These are phyloP conservation scores for Aspergillus tamarii DNA, from an alignment of 2,329 filamentous ascomycete species.

Conservation along the genomic window DNA sequence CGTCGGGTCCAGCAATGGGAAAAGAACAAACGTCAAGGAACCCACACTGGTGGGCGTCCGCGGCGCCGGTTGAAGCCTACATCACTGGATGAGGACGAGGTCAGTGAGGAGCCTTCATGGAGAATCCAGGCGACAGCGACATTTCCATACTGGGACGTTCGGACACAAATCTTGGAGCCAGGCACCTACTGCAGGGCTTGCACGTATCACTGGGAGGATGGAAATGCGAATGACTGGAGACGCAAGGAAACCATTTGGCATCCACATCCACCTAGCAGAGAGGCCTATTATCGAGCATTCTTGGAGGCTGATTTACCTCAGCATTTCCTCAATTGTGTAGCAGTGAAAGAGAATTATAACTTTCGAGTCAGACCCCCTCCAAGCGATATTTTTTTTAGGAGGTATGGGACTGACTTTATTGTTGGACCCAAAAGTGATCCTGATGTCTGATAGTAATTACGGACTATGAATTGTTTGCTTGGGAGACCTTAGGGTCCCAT, in stretches of 20 bases:
- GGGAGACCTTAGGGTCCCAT: too few species aligned
- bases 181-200: background rate
- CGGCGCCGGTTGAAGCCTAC: background rate
- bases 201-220: background rate
- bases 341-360: background rate
- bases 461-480: too few species aligned
- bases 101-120: background rate
- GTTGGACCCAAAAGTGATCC: background rate
- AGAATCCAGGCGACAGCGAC: background rate
- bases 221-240: background rate
- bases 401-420: background rate
- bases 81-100: background rate
- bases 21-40: background rate
- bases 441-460: background rate
- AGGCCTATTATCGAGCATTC: background rate
- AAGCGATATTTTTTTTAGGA: background rate
- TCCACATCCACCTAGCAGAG: background rate
- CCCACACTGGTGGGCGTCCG: background rate
- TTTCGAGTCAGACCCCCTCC: background rate
- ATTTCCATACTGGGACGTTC: background rate
- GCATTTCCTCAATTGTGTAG: background rate
- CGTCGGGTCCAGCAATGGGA: background rate
- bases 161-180: background rate
- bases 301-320: background rate
- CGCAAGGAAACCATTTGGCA: background rate